These are phyloP conservation scores for Collybiopsis luxurians DNA, from an alignment of 768 basidiomycete genomes.

Conservation along the genomic window DNA sequence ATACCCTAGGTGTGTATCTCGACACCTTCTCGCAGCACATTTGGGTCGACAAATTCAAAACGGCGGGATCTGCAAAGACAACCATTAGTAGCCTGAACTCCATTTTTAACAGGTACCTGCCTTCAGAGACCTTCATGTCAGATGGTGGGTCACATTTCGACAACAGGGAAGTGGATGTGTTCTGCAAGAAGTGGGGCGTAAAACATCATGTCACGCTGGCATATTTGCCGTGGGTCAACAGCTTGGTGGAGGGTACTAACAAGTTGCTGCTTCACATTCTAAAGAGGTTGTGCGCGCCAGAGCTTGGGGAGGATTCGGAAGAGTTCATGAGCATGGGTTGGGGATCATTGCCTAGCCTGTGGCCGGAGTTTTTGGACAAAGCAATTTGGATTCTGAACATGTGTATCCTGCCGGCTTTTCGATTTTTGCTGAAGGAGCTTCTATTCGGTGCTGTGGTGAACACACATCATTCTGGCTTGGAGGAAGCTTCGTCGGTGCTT, in stretches of 20 bases:
- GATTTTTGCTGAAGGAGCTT: not conserved
- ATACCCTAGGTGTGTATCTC: slow-evolving; percentile 22
- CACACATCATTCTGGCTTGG: too few species aligned
- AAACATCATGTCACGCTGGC: too few species aligned
- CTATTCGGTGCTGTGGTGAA: not conserved
- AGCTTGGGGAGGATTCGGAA: slow-evolving; percentile 1
- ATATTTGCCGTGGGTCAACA: too few species aligned
- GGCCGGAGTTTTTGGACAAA: not conserved
- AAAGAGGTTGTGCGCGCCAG: slow-evolving; percentile 26
- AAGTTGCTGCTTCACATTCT: slow-evolving; percentile 23
- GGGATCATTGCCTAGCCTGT: not conserved
- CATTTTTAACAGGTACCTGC: slow-evolving; percentile 21
- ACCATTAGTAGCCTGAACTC: slow-evolving; percentile 10
- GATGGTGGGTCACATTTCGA: slow-evolving; percentile 26
- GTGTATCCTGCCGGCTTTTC: not conserved
- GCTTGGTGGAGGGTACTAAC: too few species aligned
- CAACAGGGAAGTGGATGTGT: slow-evolving; percentile 23
- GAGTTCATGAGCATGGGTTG: not conserved
- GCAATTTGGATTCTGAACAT: not conserved
- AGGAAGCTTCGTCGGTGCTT: too few species aligned
- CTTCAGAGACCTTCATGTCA: slow-evolving; percentile 22
- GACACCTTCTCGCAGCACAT: slow-evolving; percentile 28
- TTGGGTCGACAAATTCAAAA: slow-evolving; percentile 28
- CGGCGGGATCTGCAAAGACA: slow-evolving; percentile 1
- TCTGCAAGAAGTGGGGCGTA: too few species aligned